A percentile compares a stretch with the other conserved stretches of the same genome.
These are phyloP conservation scores for Coemansia pectinata DNA, from an alignment of 192 early-diverging fungal species.

Conservation along the genomic window DNA sequence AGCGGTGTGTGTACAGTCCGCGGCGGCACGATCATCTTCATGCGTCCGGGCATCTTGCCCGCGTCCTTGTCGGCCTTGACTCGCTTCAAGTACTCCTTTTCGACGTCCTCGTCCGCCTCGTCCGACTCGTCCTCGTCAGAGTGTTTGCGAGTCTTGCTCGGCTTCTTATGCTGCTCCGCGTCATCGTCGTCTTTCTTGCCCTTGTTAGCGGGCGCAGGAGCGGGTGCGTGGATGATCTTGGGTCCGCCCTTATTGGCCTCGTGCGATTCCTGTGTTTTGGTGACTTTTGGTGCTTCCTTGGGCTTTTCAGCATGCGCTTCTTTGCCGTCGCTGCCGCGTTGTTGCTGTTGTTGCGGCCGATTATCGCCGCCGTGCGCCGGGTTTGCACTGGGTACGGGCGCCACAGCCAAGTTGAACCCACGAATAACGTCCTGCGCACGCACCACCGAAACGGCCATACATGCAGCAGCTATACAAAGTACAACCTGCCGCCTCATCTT, in stretches of 20 bases:
- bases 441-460: conserved; percentile 6
- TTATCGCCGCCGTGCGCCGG: conserved; percentile 12
- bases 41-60: conserved; percentile 46
- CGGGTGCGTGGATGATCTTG: conserved; percentile 7
- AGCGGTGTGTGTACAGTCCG: conserved; percentile 53
- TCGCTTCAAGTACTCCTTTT: conserved; percentile 44
- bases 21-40: conserved; percentile 56
- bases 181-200: conserved; percentile 19
- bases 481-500: conserved; percentile 26
- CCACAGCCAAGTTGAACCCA: conserved; percentile 13
- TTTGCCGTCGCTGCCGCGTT: conserved; percentile 3
- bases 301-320: conserved; percentile 13
- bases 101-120: conserved; percentile 29
- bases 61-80: conserved; percentile 53
- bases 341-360: conserved; percentile 14
- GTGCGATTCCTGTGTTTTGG: conserved; percentile 19
- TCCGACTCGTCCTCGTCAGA: conserved; percentile 27
- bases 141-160: conserved; percentile 44
- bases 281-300: conserved; percentile 11
- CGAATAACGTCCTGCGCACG: background rate
- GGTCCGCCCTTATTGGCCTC: background rate
- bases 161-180: conserved; percentile 11
- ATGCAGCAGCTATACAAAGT: conserved; percentile 23
- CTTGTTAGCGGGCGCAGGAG: conserved; percentile 3
- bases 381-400: conserved; percentile 1